Evolutionary conservation across 768 basidiomycete genomes (phyloP), one percentile per base, ranked within the genome.

Genomic region (Sistotremastrum niveocremeum): DNA sequence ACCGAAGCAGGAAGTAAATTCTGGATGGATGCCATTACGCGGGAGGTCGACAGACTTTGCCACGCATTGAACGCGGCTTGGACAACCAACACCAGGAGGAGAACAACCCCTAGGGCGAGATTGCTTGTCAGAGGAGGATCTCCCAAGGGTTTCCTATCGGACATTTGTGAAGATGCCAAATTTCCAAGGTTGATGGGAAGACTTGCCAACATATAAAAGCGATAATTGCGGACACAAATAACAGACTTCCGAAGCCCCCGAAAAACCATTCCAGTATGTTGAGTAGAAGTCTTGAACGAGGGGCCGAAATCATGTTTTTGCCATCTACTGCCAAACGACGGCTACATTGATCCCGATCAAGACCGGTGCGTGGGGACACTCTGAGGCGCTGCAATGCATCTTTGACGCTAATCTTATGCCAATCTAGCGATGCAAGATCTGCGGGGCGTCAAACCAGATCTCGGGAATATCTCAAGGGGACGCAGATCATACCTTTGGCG

Each of bases 1-100:
- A 79, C 73, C 46, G 77, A 75, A 34, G 77, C 72, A 0, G 80
- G 77, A 2, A 83, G 70, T 57, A 83, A 77, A 50, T 72, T 71
- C 54, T 76, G 72, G 53, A 80, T 79, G 5, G 76, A 77, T 1
- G 71, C 64, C 74, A 79, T 79, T 41, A 77, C 71, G 11, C 72
- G 64, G 0, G 68, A 63, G 0, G 77, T 77, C 0, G 73, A 71
- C 52, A 67, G 79, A 52, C 75, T 74, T 55, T 70, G 66, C 65
- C 65, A 72, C 2, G 71, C 71, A 50, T 74, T 73, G 61, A 72
- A 67, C 30, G 59, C 37, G 1, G 66, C 62, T 47, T 68, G 65
- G 3, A 70, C 49, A 5, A 57, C 29, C 29, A 67, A 57, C 48
- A 70, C 67, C 35, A 68, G 51, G 11, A 73, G 60, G 7, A 81